A percentile compares a stretch with the other conserved stretches of the same genome.
phyloP scores from a whole-genome alignment of 768 basidiomycete species.

The Tulasnella sp. region DNA sequence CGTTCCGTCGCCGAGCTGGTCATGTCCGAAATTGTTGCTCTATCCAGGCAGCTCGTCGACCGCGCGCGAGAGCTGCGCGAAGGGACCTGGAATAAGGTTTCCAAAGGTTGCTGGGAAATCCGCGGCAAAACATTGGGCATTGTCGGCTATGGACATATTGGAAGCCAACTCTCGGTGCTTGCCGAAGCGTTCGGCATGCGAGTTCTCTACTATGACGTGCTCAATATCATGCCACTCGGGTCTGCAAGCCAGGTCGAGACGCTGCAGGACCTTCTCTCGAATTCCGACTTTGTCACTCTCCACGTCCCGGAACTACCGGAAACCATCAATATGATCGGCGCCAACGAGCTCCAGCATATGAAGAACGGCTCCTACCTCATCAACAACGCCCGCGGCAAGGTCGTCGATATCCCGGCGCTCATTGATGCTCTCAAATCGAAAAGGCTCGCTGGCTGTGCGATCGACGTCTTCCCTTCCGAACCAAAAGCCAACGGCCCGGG shows the following conservation, averaged over 20 bases:
- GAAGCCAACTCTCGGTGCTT: constrained; percentile 90
- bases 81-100: constrained; percentile 98
- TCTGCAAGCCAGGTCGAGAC: constrained; percentile 81
- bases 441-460: constrained; percentile 78
- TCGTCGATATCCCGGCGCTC: constrained; percentile 90
- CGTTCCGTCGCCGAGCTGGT: constrained; percentile 98
- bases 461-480: constrained; percentile 93
- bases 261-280: constrained; percentile 54
- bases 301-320: constrained; percentile 96
- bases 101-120: constrained; percentile 95
- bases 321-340: constrained; percentile 86
- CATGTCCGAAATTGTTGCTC: constrained; percentile 81
- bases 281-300: constrained; percentile 88
- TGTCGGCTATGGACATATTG: constrained; percentile 97
- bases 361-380: constrained; percentile 91
- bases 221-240: constrained; percentile 96
- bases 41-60: constrained; percentile 89
- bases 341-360: constrained; percentile 70
- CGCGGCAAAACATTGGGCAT: constrained; percentile 97
- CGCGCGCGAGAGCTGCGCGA: constrained; percentile 75
- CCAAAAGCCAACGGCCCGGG: constrained; percentile 78
- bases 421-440: constrained; percentile 68
- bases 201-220: constrained; percentile 87
- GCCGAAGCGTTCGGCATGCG: constrained; percentile 93
- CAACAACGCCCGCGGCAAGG: constrained; percentile 93